Percentiles rank a stretch among this genome's conserved stretches.
phyloP scores from a whole-genome alignment of 495 filamentous ascomycete species.

The Podospora comata region DNA sequence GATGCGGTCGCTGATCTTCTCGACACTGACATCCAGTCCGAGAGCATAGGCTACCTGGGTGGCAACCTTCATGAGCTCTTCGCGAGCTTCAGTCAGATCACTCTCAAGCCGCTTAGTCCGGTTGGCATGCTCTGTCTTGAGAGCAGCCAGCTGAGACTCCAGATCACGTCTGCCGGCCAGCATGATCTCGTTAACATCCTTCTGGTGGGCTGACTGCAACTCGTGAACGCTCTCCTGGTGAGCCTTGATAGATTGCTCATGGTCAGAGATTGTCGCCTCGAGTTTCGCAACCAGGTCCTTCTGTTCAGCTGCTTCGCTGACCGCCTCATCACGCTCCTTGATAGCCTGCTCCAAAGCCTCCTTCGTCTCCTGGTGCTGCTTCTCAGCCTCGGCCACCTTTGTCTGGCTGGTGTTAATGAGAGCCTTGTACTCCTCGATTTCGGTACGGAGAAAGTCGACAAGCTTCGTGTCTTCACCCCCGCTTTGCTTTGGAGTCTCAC shows the following conservation, averaged over 20 bases:
- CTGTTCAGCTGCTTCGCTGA: conserved; percentile 46
- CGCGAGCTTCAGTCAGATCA: conserved; percentile 67
- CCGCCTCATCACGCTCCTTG: conserved; percentile 44
- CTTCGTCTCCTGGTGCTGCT: conserved; percentile 57
- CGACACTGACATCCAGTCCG: conserved; percentile 52
- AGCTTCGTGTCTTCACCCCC: conserved; percentile 59
- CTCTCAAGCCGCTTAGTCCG: conserved; percentile 59
- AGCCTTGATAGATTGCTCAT: conserved; percentile 48
- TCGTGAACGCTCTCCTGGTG: conserved; percentile 47
- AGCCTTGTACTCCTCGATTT: conserved; percentile 76
- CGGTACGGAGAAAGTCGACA: conserved; percentile 62
- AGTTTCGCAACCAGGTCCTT: conserved; percentile 54
- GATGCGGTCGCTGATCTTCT: conserved; percentile 54
- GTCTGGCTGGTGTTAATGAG: conserved; percentile 60
- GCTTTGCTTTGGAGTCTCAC: conserved; percentile 34
- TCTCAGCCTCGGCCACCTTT: conserved; percentile 64
- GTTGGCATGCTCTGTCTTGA: conserved; percentile 56
- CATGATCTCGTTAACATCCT: conserved; percentile 49
- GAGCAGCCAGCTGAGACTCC: conserved; percentile 42
- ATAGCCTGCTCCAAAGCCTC: conserved; percentile 53
- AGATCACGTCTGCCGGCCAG: conserved; percentile 39
- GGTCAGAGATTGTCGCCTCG: conserved; percentile 55
- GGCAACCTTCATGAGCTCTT: conserved; percentile 62
- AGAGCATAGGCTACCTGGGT: conserved; percentile 53
- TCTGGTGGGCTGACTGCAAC: conserved; percentile 44